These are phyloP conservation scores for Thielaviopsis punctulata DNA, from an alignment of 2,329 filamentous ascomycete species.

Conservation along the genomic window DNA sequence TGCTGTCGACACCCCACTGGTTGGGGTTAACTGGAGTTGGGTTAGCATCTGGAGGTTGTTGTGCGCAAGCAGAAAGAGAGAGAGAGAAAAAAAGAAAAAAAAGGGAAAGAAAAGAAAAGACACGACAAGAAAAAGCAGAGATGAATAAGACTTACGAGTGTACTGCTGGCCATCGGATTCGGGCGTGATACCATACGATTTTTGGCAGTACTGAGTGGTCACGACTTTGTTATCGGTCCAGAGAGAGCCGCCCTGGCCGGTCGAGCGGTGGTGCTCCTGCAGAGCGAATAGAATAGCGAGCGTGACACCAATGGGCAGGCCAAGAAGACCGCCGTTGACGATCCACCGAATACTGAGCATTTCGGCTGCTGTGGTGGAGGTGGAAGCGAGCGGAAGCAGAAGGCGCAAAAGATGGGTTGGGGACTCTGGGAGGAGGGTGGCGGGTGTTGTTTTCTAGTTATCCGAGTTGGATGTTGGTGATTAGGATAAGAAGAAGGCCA, in stretches of 20 bases:
- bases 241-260: conserved; percentile 24
- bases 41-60: not conserved
- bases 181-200: conserved; percentile 28
- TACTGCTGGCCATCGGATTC: conserved; percentile 26
- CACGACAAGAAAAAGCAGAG: too few species aligned
- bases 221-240: conserved; percentile 25
- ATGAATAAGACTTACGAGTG: conserved; percentile 24
- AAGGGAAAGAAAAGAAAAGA: too few species aligned
- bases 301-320: conserved; percentile 31
- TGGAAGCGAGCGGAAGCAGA: not conserved
- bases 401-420: not conserved
- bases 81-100: too few species aligned
- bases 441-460: not conserved
- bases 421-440: not conserved
- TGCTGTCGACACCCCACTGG: conserved; percentile 31
- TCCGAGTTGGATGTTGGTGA: not conserved
- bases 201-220: conserved; percentile 24
- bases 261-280: conserved; percentile 25
- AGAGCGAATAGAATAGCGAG: conserved; percentile 32
- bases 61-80: not conserved
- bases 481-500: too few species aligned
- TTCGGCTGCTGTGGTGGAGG: conserved; percentile 10
- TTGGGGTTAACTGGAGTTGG: conserved; percentile 33
- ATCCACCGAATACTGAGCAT: conserved; percentile 26
- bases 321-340: conserved; percentile 32